These are phyloP conservation scores for Cystoderma amianthinum DNA, from an alignment of 768 basidiomycete species.

Conservation along the genomic window DNA sequence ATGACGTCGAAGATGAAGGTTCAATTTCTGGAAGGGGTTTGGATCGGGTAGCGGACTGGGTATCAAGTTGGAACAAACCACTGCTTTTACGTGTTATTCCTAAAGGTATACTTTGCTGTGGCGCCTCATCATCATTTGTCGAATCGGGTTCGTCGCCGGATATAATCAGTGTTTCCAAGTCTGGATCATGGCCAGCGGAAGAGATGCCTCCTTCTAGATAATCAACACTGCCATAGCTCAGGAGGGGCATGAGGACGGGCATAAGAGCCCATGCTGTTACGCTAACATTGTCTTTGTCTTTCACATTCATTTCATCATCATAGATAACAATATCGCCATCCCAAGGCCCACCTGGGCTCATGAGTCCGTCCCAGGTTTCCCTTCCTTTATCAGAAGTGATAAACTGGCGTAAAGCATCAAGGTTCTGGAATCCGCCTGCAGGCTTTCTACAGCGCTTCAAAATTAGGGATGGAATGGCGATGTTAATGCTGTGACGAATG, in stretches of 20 bases:
- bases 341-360: conserved; percentile 48
- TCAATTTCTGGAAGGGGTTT: conserved; percentile 56
- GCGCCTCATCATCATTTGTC: conserved; percentile 12
- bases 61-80: conserved; percentile 69
- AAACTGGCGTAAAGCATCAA: conserved; percentile 71
- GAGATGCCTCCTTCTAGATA: conserved; percentile 73
- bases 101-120: conserved; percentile 8
- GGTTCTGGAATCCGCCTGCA: conserved; percentile 54
- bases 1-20: conserved; percentile 26
- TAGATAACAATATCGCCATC: conserved; percentile 74
- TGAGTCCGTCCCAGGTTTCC: conserved; percentile 59
- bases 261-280: conserved; percentile 70
- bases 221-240: conserved; percentile 47
- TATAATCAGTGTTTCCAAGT: conserved; percentile 45
- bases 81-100: conserved; percentile 24
- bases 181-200: conserved; percentile 50
- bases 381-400: conserved; percentile 76
- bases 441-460: conserved; percentile 78
- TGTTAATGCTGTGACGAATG: conserved; percentile 67
- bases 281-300: conserved; percentile 45
- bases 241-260: conserved; percentile 51
- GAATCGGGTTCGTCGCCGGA: conserved; percentile 27
- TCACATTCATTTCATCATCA: conserved; percentile 70
- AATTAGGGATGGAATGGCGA: conserved; percentile 87
- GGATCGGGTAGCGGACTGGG: conserved; percentile 41